Evolutionary conservation across 495 filamentous ascomycete species (phyloP).

Genomic region (Letharia lupina): DNA sequence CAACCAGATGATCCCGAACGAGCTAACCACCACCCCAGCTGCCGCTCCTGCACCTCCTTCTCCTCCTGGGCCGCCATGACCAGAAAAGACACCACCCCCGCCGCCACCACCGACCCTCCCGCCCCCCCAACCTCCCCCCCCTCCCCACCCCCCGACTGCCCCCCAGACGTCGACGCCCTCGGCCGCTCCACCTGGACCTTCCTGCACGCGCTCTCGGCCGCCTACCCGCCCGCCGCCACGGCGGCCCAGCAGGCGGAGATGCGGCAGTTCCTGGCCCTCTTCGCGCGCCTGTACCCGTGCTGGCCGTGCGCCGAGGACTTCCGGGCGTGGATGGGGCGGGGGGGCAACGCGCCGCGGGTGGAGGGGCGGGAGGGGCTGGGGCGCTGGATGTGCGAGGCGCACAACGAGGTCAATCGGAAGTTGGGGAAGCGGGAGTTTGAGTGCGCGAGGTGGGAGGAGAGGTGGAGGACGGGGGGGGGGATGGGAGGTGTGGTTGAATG

Average conservation of each 20-base stretch:
- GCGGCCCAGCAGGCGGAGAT: slow-evolving; percentile 62
- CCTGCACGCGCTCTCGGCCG: slow-evolving; percentile 80
- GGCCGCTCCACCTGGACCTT: slow-evolving; percentile 88
- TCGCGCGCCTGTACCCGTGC: slow-evolving; percentile 84
- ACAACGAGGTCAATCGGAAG: slow-evolving; percentile 95
- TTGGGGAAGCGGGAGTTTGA: slow-evolving; percentile 88
- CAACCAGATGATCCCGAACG: too few relatives aligned
- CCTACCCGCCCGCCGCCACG: slow-evolving; percentile 65
- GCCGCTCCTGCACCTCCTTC: slow-evolving; percentile 76
- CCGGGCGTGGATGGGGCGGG: slow-evolving; percentile 63
- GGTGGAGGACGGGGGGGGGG: slow-evolving; percentile 89
- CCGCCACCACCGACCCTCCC: slow-evolving; percentile 17
- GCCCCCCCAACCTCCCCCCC: slow-evolving; percentile 16
- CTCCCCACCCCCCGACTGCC: slow-evolving; percentile 36
- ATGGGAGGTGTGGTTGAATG: slow-evolving; percentile 52
- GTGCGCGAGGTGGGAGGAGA: slow-evolving; percentile 83
- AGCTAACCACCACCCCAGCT: slow-evolving; percentile 46
- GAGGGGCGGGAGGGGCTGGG: slow-evolving; percentile 68
- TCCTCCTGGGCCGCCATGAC: slow-evolving; percentile 60
- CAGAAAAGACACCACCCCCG: slow-evolving; percentile 41
- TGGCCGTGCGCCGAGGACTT: slow-evolving; percentile 94
- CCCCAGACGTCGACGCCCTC: slow-evolving; percentile 62
- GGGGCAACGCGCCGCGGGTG: slow-evolving; percentile 59
- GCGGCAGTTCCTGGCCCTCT: slow-evolving; percentile 65
- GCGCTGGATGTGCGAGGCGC: slow-evolving; percentile 91